phyloP scores from a whole-genome alignment of 2,329 filamentous ascomycete species.

The Magnaporthiopsis poae region DNA sequence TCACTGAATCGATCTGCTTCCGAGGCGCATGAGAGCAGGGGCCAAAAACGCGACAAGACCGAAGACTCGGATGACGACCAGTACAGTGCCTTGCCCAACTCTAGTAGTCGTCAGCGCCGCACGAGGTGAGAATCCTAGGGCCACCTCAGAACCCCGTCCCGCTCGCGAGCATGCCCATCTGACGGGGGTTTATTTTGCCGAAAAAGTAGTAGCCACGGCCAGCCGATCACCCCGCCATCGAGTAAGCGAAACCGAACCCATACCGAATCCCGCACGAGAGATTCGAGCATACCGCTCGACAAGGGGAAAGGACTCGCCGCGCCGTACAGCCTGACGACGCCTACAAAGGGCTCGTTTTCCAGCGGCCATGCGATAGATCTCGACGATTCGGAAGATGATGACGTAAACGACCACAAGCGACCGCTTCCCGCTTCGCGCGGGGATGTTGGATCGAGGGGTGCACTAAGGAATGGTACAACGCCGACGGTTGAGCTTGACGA shows the following conservation, averaged over 20 bases:
- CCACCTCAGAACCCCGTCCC: no score
- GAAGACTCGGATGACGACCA: slow-evolving; percentile 10
- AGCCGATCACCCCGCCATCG: slow-evolving; percentile 4
- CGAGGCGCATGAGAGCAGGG: slow-evolving; percentile 15
- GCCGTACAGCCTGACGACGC: slow-evolving; percentile 1
- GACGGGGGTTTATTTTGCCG: not conserved
- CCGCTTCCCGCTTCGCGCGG: not conserved
- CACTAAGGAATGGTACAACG: not conserved
- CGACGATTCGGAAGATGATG: slow-evolving; percentile 1
- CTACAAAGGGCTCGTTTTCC: not conserved
- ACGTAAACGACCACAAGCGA: not conserved
- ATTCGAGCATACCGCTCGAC: not conserved
- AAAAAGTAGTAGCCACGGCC: not conserved
- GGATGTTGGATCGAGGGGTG: no score
- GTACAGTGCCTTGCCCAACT: slow-evolving; percentile 5
- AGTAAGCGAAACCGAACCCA: not conserved
- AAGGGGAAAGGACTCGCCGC: slow-evolving; percentile 7
- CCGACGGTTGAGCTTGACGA: slow-evolving; percentile 8
- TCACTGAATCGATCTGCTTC: slow-evolving; percentile 17
- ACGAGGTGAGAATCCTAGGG: slow-evolving; percentile 1
- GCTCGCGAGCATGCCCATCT: not conserved
- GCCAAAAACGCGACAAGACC: slow-evolving; percentile 13
- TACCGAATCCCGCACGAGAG: not conserved
- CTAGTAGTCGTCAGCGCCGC: not conserved
- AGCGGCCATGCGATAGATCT: not conserved